Evolutionary conservation across 2,329 filamentous ascomycete genomes (phyloP).

Genomic region (Hypoxylon sp.): DNA sequence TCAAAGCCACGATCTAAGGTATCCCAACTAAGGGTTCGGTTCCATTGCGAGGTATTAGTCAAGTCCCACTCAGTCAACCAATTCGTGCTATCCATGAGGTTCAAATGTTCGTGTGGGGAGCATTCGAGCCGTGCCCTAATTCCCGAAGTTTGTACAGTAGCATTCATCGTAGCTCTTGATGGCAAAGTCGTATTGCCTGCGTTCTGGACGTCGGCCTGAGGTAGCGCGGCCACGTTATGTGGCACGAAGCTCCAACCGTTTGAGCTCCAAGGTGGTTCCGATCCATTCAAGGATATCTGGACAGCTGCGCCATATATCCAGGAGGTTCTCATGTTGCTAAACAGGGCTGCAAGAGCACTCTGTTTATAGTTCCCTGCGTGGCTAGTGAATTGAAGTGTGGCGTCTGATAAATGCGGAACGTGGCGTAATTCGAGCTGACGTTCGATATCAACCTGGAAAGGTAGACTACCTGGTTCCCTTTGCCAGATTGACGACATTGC

Average conservation of each 20-base stretch:
- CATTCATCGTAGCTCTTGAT: constrained; percentile 8
- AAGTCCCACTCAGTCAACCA: constrained; percentile 42
- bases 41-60: constrained; percentile 27
- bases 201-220: constrained; percentile 11
- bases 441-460: constrained; percentile 11
- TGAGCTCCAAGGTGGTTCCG: constrained; percentile 38
- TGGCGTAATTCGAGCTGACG: constrained; percentile 31
- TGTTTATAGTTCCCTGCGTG: constrained; percentile 25
- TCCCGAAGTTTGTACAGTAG: constrained; percentile 29
- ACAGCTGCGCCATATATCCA: constrained; percentile 41
- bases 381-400: constrained; percentile 14
- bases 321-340: constrained; percentile 34
- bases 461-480: constrained; percentile 23
- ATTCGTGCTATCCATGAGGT: constrained; percentile 7
- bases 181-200: constrained; percentile 21
- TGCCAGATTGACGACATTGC: constrained; percentile 41
- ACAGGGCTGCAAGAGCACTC: constrained; percentile 16
- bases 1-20: constrained; percentile 32
- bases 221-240: constrained; percentile 6
- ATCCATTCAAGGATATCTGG: constrained; percentile 34
- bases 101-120: constrained; percentile 28
- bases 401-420: constrained; percentile 24
- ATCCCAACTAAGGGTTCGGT: constrained; percentile 12
- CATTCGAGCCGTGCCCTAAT: constrained; percentile 39
- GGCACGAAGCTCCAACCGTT: constrained; percentile 41